Conservation (phyloP, 2,329 filamentous ascomycete genomes). For the Podosphaera leucotricha region DNA sequence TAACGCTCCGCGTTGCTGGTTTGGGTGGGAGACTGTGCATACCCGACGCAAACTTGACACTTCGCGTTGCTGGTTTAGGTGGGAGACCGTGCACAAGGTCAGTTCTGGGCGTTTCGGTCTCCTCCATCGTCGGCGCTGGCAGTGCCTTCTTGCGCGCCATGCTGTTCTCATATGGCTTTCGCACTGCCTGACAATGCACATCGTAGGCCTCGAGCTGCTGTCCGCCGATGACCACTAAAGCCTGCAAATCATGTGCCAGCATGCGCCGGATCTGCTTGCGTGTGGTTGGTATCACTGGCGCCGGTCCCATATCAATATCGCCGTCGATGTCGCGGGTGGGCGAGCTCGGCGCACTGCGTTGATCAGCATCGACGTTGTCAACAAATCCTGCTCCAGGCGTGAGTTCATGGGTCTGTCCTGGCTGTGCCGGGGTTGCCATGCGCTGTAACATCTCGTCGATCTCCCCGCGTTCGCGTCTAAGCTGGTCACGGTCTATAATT, state of each 20-base stretch:
- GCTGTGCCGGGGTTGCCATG: neutral
- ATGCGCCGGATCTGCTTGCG: neutral
- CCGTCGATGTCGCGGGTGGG: neutral
- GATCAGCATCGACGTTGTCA: neutral
- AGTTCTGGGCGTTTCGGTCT: too few relatives aligned
- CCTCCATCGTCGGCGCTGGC: too few relatives aligned
- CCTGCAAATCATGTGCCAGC: neutral
- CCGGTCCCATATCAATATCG: neutral
- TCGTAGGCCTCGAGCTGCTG: neutral
- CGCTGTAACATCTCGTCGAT: neutral
- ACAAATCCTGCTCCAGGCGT: neutral
- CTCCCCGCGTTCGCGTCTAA: neutral
- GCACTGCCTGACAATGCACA: neutral
- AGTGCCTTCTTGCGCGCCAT: slow-evolving; percentile 3
- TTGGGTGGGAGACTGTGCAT: too few relatives aligned
- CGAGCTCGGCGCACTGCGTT: neutral
- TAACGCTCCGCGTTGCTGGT: neutral
- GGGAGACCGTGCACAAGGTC: too few relatives aligned
- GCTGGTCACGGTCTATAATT: neutral
- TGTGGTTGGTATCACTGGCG: neutral
- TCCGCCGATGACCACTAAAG: neutral
- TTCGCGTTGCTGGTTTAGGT: neutral
- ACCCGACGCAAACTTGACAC: neutral
- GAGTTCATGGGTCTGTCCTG: neutral
- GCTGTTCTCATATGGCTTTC: neutral